phyloP scores from a whole-genome alignment of 2,329 filamentous ascomycete species.

The Emydomyces testavorans region DNA sequence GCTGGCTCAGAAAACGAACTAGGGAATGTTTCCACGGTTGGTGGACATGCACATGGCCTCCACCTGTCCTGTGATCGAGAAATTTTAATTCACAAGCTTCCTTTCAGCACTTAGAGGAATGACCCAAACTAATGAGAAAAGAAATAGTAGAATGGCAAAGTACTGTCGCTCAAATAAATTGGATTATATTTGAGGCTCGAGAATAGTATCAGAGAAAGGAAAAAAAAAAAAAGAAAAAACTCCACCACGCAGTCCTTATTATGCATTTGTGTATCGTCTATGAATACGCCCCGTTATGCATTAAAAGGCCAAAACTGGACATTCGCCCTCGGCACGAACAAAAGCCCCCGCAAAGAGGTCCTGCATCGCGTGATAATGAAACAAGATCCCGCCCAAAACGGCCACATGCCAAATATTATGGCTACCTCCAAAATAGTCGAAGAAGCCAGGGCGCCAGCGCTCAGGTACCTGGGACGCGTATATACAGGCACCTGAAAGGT shows the following conservation, averaged over 20 bases:
- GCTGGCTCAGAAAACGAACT: no score
- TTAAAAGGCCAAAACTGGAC: slow-evolving; percentile 15
- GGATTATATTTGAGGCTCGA: no score
- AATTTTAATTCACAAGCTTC: no score
- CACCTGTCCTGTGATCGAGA: no score
- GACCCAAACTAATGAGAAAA: no score
- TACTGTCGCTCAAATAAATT: no score
- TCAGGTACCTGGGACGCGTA: slow-evolving; percentile 92
- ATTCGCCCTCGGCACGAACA: slow-evolving; percentile 47
- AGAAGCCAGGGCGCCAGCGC: slow-evolving; percentile 80
- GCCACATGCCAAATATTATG: slow-evolving; percentile 98
- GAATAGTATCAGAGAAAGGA: no score
- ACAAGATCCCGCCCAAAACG: slow-evolving; percentile 89
- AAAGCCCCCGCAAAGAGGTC: slow-evolving; percentile 78
- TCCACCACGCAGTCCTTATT: not conserved
- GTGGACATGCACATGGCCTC: no score
- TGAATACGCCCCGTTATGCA: not conserved
- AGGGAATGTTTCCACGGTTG: no score
- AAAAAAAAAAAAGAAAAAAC: no score
- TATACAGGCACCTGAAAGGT: slow-evolving; percentile 69
- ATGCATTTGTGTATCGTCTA: not conserved
- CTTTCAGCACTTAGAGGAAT: no score
- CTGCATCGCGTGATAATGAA: slow-evolving; percentile 94
- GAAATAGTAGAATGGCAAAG: no score
- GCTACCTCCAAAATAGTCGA: slow-evolving; percentile 89